Evolutionary conservation across 441 rosid species (phyloP).

Genomic region (Gossypium aridum): DNA sequence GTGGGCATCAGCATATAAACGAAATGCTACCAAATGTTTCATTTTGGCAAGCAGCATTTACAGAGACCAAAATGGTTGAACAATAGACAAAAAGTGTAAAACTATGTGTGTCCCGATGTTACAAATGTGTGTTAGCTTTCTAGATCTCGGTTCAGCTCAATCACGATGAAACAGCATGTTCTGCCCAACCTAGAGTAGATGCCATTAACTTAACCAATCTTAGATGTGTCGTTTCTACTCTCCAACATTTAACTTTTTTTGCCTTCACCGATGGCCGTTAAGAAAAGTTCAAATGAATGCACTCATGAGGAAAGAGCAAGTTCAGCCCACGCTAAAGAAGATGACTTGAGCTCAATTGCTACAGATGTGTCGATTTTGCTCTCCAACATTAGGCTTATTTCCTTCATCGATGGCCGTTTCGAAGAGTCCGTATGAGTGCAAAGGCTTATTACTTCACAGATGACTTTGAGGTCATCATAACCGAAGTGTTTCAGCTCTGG

Average conservation of each 20-base stretch:
- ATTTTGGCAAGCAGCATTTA: background rate
- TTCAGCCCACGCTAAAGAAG: slow-evolving; percentile 98
- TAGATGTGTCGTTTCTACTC: background rate
- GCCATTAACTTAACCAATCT: background rate
- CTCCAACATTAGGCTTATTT: slow-evolving; percentile 53
- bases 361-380: slow-evolving; percentile 68
- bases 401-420: slow-evolving; percentile 63
- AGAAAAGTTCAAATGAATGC: background rate
- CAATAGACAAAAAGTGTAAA: background rate
- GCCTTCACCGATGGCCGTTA: background rate
- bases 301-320: slow-evolving; percentile 68
- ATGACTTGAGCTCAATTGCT: slow-evolving; percentile 68
- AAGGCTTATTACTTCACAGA: slow-evolving; percentile 69
- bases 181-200: background rate
- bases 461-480: slow-evolving; percentile 62
- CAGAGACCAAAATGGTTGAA: background rate
- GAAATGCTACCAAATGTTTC: background rate
- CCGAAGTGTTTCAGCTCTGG: slow-evolving; percentile 83
- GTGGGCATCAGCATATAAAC: background rate
- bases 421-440: slow-evolving; percentile 50
- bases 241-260: background rate
- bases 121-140: background rate
- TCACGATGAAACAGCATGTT: background rate
- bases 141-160: background rate
- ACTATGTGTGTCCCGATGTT: background rate